Base-by-base conservation (phyloP, 306 rosid genomes). In the Lotus japonicus region DNA sequence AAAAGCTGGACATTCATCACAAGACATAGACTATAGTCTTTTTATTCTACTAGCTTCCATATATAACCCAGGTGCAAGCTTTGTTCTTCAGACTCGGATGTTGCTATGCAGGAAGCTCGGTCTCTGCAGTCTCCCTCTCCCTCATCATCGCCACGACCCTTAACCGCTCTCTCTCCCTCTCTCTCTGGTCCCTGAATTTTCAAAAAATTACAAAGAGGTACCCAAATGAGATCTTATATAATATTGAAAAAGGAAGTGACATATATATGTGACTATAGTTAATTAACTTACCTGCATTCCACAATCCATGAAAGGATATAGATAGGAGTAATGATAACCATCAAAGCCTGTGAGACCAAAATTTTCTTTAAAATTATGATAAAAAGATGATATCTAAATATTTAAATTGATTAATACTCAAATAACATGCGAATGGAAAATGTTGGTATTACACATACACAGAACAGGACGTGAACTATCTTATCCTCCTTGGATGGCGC, bases 401-500 rank as follows among this genome's bases (percentile, higher is more conserved):
- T 1, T 11, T 7, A 7, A 1, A 26, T 26, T 26, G 12, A 44
- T 55, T 56, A 12, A n/a, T 19, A 6, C 5, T 39, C 26, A 3
- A n/a, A 9, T 42, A 55, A 26, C 3, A 38, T 7, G 36, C 36
- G 60, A 13, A 54, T 41, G 26, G 5, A 54, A n/a, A 13, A 4
- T 9, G 31, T 41, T 69, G 33, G 36, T 26, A 26, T 26, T 4
- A 26, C 51, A 49, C 77, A 39, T 72, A 76, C 79, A 4, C 51
- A 38, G 7, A 36, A 66, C 11, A 66, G 2, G 9, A 45, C 4
- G 13, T 6, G 56, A 4, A 23, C 2, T 9, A 39, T 0, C 4
- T 11, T 15, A 4, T 75, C 79, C 23, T 75, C 74, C 55, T 50
- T 48, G 8, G 74, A 55, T 48, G 79, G 74, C 1, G 18, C 11